These are phyloP conservation scores for Lentinula detonsa DNA, from an alignment of 768 basidiomycete genomes.

Conservation along the genomic window DNA sequence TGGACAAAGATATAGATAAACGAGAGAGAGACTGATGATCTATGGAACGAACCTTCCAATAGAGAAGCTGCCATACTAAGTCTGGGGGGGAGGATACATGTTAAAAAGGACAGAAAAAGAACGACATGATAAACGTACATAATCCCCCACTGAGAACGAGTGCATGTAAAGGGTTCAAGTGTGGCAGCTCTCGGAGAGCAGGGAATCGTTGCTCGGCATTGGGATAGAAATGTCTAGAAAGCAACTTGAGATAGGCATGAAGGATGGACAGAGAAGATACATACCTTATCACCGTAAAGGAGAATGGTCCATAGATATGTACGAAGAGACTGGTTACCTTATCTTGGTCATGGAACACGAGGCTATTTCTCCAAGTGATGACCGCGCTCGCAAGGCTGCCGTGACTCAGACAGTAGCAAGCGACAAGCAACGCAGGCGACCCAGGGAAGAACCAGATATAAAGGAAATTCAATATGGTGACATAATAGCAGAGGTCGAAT, in stretches of 20 bases:
- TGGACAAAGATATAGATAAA: slow-evolving; percentile 17
- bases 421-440: slow-evolving; percentile 75
- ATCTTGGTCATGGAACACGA: slow-evolving; percentile 96
- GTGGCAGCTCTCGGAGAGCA: slow-evolving; percentile 63
- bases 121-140: slow-evolving; percentile 48
- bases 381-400: slow-evolving; percentile 91
- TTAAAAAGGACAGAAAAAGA: background rate
- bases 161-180: slow-evolving; percentile 64
- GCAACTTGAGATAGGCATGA: slow-evolving; percentile 8
- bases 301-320: slow-evolving; percentile 89
- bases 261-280: slow-evolving; percentile 15
- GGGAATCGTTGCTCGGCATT: slow-evolving; percentile 79
- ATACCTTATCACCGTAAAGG: slow-evolving; percentile 86
- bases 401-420: slow-evolving; percentile 90
- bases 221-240: slow-evolving; percentile 79
- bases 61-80: slow-evolving; percentile 85
- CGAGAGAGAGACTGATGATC: background rate
- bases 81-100: slow-evolving; percentile 41
- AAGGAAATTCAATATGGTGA: slow-evolving; percentile 84
- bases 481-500: slow-evolving; percentile 90
- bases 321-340: slow-evolving; percentile 95
- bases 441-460: slow-evolving; percentile 88
- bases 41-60: slow-evolving; percentile 68
- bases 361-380: slow-evolving; percentile 96
- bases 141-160: slow-evolving; percentile 77